Percentiles rank a stretch among this genome's conserved stretches.
Conservation (phyloP, 169 alveolate genomes). For the Perkinsus olseni region DNA sequence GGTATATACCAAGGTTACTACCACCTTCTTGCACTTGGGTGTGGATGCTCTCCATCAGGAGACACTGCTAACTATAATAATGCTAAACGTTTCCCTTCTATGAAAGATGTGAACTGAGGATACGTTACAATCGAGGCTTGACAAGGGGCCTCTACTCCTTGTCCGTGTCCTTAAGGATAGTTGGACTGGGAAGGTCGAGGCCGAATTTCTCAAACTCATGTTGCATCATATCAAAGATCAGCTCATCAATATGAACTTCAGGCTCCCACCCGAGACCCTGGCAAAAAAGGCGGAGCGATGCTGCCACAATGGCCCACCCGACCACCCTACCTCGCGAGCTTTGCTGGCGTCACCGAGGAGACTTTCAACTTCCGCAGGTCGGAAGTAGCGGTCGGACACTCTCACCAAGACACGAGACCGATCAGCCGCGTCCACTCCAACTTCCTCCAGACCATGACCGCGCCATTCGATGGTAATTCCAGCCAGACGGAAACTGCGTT, state of each 20-base stretch:
- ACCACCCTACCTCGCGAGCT: conserved; percentile 16
- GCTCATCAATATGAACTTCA: conserved; percentile 8
- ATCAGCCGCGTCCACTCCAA: conserved; percentile 25
- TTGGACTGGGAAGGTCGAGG: conserved; percentile 12
- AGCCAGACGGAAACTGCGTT: conserved; percentile 33
- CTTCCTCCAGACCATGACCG: conserved; percentile 41
- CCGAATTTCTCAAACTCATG: conserved; percentile 25
- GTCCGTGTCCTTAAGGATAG: too few relatives aligned
- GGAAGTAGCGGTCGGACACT: conserved; percentile 29
- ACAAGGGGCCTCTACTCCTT: too few relatives aligned
- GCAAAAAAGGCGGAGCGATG: background rate
- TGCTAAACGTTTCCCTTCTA: too few relatives aligned
- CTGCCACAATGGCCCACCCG: background rate
- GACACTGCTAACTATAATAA: too few relatives aligned
- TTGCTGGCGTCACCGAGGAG: conserved; percentile 50
- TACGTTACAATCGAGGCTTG: too few relatives aligned
- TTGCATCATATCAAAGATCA: conserved; percentile 45
- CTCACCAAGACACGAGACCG: conserved; percentile 19
- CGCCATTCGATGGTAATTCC: conserved; percentile 37
- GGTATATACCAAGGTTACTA: too few relatives aligned
- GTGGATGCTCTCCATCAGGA: too few relatives aligned
- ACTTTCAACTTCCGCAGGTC: conserved; percentile 46
- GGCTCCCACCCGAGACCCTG: background rate
- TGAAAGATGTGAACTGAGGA: too few relatives aligned
- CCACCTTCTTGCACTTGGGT: too few relatives aligned